phyloP scores from a whole-genome alignment of 208 protist species.

The Leishmania guyanensis region DNA sequence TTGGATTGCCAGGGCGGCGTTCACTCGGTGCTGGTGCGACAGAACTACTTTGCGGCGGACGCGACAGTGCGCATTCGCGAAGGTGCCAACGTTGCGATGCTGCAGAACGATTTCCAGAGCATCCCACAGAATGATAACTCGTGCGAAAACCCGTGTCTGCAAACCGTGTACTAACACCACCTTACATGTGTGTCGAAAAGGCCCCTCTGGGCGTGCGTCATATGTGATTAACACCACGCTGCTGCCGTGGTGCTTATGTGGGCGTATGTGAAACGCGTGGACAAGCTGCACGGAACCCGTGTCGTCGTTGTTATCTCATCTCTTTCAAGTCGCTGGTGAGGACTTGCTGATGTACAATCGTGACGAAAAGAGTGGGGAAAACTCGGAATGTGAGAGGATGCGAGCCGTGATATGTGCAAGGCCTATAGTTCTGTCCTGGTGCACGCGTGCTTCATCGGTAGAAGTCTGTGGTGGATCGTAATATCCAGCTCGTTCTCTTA shows the following conservation, averaged over 20 bases:
- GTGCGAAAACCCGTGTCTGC: conserved; percentile 64
- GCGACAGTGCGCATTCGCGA: conserved; percentile 65
- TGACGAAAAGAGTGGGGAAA: conserved; percentile 1
- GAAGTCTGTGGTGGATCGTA: not conserved
- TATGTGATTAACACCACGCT: not conserved
- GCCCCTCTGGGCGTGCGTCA: not conserved
- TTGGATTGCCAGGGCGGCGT: conserved; percentile 64
- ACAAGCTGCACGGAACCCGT: not conserved
- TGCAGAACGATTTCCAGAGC: conserved; percentile 69
- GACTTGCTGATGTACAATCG: not conserved
- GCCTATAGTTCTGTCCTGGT: not conserved
- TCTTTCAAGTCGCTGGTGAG: not conserved
- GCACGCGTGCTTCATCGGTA: not conserved
- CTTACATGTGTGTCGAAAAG: not conserved
- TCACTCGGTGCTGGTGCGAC: conserved; percentile 44
- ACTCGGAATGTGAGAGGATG: not conserved
- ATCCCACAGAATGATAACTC: conserved; percentile 64
- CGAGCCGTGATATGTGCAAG: not conserved
- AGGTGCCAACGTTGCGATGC: conserved; percentile 46
- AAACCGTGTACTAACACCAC: conserved; percentile 57
- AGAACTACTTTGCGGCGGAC: conserved; percentile 63
- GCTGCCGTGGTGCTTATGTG: not conserved
- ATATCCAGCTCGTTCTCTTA: not conserved
- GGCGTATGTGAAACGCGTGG: not conserved
- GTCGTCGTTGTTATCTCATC: not conserved